Evolutionary conservation across 148 eudicot species (phyloP).

Genomic region (Rhododendron henanense): DNA sequence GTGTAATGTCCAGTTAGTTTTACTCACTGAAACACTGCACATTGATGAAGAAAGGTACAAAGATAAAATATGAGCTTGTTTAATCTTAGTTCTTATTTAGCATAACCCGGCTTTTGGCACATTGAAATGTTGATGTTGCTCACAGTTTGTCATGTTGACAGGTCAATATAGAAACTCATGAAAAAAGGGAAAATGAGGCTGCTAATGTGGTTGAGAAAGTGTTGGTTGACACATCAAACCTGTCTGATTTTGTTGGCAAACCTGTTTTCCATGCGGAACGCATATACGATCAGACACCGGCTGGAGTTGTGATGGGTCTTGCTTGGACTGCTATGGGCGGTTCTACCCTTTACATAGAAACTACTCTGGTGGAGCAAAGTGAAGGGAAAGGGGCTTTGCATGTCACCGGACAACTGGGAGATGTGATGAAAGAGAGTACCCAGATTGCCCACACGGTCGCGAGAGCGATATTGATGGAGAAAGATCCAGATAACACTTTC

Average conservation of each 20-base stretch:
- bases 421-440: constrained; percentile 99
- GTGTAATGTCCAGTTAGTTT: not conserved
- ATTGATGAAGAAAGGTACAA: not conserved
- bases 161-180: constrained; percentile 40
- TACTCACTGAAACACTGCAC: not conserved
- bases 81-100: not conserved
- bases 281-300: constrained; percentile 80
- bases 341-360: constrained; percentile 91
- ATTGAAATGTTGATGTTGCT: not conserved
- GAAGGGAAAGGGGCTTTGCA: constrained; percentile 88
- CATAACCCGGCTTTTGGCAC: not conserved
- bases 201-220: constrained; percentile 48
- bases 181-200: constrained; percentile 28
- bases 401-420: constrained; percentile 95
- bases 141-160: constrained; percentile 20
- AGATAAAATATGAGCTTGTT: not conserved
- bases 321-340: constrained; percentile 99
- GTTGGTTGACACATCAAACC: constrained; percentile 59
- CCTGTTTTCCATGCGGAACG: constrained; percentile 99
- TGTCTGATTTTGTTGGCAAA: constrained; percentile 88
- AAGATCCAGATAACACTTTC: constrained; percentile 54
- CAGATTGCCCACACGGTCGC: constrained; percentile 91
- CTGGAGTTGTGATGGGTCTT: constrained; percentile 97
- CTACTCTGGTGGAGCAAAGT: constrained; percentile 68
- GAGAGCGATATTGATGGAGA: constrained; percentile 60